Evolutionary conservation across 495 filamentous ascomycete genomes (phyloP), one percentile per base, ranked within the genome.

Genomic region (Tuber melanosporum): DNA sequence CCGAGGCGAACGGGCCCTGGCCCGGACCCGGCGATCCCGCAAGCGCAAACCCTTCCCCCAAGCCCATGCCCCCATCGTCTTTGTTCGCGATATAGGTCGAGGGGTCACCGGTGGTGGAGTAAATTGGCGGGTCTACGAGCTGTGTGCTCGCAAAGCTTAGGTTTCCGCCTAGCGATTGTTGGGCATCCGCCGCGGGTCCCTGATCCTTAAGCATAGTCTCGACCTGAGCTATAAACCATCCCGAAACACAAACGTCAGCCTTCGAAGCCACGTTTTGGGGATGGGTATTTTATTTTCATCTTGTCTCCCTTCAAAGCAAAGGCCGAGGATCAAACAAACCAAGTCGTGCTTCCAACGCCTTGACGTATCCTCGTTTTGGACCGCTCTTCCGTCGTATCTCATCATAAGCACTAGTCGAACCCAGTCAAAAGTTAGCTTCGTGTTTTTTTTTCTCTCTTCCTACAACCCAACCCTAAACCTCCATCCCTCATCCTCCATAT

Each of bases 341-440:
- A 82, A 99, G 85, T 82, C 96, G 89, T 76, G 96, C 95, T 86
- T 98, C 96, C 83, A 99, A 84, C 73, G 94, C 93, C 87, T 98
- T 99, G 76, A 99, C 96, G 85, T 99, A 98, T 77, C 95, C 95
- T 83, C 96, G 89, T 86, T 98, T 99, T 6, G 95, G 95, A 14
- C 95, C 95, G 84, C 95, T 98, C 88, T 99, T 99, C 86, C 94
- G 93, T 83, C 95, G 90, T 72, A 94, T 91, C 85, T 99, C 95
- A 85, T 98, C 95, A 82, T 98, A 99, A 19, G 92, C 90, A 86
- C 95, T 83, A 57, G 26, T 20, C n/a, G 32, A 71, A 73, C 39
- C 32, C 70, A 72, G 46, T 36, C 36, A 43, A 66, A 70, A 32
- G 52, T 80, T 71, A 79, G 77, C 46, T 26, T 66, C 36, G 57